Base-by-base conservation (phyloP, 345 rosid genomes). In the Stellera chamaejasme region DNA sequence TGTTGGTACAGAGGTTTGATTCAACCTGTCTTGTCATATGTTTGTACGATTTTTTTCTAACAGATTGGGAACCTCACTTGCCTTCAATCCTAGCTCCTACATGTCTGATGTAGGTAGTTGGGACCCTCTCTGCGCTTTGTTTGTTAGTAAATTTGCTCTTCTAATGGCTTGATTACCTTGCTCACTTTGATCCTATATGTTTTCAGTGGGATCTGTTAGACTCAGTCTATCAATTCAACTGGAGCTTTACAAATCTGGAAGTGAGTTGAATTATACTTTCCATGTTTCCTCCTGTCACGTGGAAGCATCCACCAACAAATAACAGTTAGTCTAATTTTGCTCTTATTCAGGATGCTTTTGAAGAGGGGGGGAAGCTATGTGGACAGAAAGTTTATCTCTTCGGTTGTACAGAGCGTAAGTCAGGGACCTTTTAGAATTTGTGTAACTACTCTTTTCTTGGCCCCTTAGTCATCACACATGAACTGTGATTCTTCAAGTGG, bases 171-270 rank as follows among this genome's bases (percentile, higher is more conserved):
- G 27, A 4, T 48, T 51, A 12, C 12, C 48, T 55, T 66, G 47
- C 69, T 66, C 60, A 56, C 52, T 59, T 25, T 3, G 11, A 44
- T 56, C 2, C 6, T 45, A 23, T 61, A 55, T 16, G 54, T 48
- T 10, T 72, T 59, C 85, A 94, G 99, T 94, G 99, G 99, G 92
- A 94, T 63, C 91, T 83, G 55, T 61, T 94, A 75, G 97, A 94
- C 60, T 15, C 66, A 0, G 69, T 94, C 27, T 85, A 90, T 66
- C 70, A 80, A 59, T 78, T 57, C 72, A 94, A 79, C 52, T 87
- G 97, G 97, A 62, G 83, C 66, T 94, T 94, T 72, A 68, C 85
- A 16, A 83, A 87, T 69, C 87, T 94, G 39, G 97, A 94, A 72
- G 99, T 90, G 72, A 79, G 95, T 79, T 60, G 44, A 25, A n/a